Evolutionary conservation across 2,329 filamentous ascomycete species (phyloP).

Genomic region (Cercospora sp.): DNA sequence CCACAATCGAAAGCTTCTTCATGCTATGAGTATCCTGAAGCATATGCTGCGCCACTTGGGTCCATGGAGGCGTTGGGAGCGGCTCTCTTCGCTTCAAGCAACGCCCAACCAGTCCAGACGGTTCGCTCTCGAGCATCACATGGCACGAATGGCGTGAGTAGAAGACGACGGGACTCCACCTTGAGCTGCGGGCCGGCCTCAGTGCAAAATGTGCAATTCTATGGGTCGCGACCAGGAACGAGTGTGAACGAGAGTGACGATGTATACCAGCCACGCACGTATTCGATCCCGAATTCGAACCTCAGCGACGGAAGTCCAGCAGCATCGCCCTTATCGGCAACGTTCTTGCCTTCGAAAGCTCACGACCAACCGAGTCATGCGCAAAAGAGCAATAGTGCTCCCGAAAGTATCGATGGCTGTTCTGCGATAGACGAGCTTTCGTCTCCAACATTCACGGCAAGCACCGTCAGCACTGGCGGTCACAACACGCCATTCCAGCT

Average conservation of each 20-base stretch:
- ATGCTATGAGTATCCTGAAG: conserved; percentile 16
- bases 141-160: background rate
- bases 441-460: conserved; percentile 40
- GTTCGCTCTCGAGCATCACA: background rate
- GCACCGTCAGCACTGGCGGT: conserved; percentile 36
- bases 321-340: conserved; percentile 11
- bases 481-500: conserved; percentile 34
- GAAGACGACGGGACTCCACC: conserved; percentile 9
- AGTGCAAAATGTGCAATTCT: conserved; percentile 31
- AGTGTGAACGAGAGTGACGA: conserved; percentile 21
- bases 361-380: background rate
- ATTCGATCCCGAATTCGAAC: conserved; percentile 25
- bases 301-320: conserved; percentile 23
- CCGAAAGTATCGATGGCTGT: conserved; percentile 16
- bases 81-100: conserved; percentile 17
- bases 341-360: background rate
- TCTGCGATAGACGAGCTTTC: conserved; percentile 26
- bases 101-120: background rate
- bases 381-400: conserved; percentile 10
- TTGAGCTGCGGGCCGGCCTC: conserved; percentile 23
- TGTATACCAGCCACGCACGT: conserved; percentile 24
- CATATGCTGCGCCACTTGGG: conserved; percentile 16
- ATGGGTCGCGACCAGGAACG: conserved; percentile 27
- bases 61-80: conserved; percentile 18
- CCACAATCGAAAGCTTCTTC: background rate